phyloP scores from a whole-genome alignment of 768 basidiomycete genomes.

The Panaeolus papilionaceus region DNA sequence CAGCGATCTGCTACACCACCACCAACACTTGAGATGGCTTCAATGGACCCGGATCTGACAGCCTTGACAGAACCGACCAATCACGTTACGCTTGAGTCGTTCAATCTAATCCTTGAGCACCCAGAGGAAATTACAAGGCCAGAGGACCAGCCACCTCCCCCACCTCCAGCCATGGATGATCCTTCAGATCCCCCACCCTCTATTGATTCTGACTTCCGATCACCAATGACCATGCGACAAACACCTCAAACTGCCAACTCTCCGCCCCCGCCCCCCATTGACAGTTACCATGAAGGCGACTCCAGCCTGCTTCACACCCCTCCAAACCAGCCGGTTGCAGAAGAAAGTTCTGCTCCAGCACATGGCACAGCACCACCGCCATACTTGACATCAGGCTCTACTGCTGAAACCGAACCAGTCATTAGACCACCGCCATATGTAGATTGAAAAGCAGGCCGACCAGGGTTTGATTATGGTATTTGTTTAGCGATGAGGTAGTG shows the following conservation, averaged over 20 bases:
- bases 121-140: slow-evolving; percentile 44
- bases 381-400: slow-evolving; percentile 65
- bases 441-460: slow-evolving; percentile 43
- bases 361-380: slow-evolving; percentile 79
- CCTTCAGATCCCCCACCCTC: slow-evolving; percentile 89
- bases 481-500: neutral
- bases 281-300: slow-evolving; percentile 31
- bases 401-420: slow-evolving; percentile 57
- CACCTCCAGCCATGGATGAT: slow-evolving; percentile 86
- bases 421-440: slow-evolving; percentile 68
- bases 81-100: slow-evolving; percentile 56
- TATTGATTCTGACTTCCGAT: slow-evolving; percentile 81
- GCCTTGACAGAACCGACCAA: slow-evolving; percentile 63
- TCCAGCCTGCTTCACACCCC: slow-evolving; percentile 23
- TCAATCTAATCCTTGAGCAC: slow-evolving; percentile 65
- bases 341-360: slow-evolving; percentile 38
- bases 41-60: slow-evolving; percentile 73
- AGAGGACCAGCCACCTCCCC: slow-evolving; percentile 58
- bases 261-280: slow-evolving; percentile 39
- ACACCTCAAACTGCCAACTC: slow-evolving; percentile 42
- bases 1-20: slow-evolving; percentile 72
- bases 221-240: slow-evolving; percentile 45
- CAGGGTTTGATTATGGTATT: slow-evolving; percentile 5
- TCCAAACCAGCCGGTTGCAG: slow-evolving; percentile 39
- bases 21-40: slow-evolving; percentile 77